Base-by-base conservation (phyloP, 2,329 filamentous ascomycete genomes). In the Calonectria hawksworthii region DNA sequence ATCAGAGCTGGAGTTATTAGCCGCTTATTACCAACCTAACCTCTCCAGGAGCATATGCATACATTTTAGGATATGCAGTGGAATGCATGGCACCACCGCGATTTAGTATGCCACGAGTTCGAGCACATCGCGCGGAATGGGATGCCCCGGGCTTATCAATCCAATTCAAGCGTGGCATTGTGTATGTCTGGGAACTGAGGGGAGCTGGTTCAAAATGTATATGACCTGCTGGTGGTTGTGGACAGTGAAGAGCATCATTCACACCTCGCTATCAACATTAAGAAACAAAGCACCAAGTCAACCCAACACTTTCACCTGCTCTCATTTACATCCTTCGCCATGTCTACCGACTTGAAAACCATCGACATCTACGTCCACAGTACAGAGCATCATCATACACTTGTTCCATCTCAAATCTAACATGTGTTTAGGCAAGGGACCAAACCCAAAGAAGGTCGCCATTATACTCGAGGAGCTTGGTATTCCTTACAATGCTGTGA, bases 391-490 rank as follows among this genome's bases (percentile, higher is more conserved):
- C 21, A 63, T 14, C 41, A 14, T 21, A 30, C n/a, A 6, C 36
- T 23, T 16, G 32, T 13, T 10, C 11, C 18, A 30, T 34, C 56
- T 68, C 34, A 50, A 32, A 9, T 16, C 44, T 74, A 66, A 74
- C 64, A 61, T 32, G 5, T 28, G 11, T 51, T 50, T 30, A 83
- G 81, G 30, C 21, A 63, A 16, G n/a, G 81, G 82, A 4, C 83
- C 84, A 41, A 84, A 84, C 69, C 82, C 81, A 6, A 77, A 72
- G 51, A 85, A 86, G 74, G 82, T 84, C 16, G 61, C 79, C 65
- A 83, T 86, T 56, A 56, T 83, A 23, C 77, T 86, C 4, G 84
- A 86, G 61, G 85, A 86, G 71, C 83, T 86, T 14, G 80, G 78
- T 0, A 36, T 87, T 5, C 83, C 84, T 4, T 86, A 86, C 76